Conservation (phyloP, 495 filamentous ascomycete species). For the Talaromyces liani region DNA sequence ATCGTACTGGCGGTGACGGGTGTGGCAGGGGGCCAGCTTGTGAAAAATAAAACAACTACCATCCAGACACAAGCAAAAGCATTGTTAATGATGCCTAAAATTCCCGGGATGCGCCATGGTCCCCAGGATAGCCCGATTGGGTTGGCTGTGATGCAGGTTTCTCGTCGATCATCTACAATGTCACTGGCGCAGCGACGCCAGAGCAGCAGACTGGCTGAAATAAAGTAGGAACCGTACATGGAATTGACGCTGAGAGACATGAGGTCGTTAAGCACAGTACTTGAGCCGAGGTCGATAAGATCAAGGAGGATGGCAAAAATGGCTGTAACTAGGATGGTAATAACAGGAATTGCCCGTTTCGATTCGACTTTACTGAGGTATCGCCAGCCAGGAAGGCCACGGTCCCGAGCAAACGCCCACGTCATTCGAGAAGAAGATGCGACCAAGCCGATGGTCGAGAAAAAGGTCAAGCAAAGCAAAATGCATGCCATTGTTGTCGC, state of each 20-base stretch:
- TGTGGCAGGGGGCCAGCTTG: constrained; percentile 36
- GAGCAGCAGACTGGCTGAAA: constrained; percentile 37
- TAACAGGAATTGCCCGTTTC: constrained; percentile 27
- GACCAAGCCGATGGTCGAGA: constrained; percentile 34
- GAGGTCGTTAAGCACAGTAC: constrained; percentile 39
- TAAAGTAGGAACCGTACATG: constrained; percentile 38
- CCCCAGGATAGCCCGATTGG: constrained; percentile 23
- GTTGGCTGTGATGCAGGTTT: background rate
- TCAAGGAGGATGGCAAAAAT: constrained; percentile 29
- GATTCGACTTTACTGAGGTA: constrained; percentile 30
- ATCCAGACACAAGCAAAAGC: constrained; percentile 17
- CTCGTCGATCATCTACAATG: constrained; percentile 18
- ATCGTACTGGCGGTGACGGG: constrained; percentile 25
- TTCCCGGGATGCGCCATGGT: constrained; percentile 31
- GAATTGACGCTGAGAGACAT: constrained; percentile 34
- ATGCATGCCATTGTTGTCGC: constrained; percentile 38
- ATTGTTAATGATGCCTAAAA: constrained; percentile 33
- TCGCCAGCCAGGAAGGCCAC: constrained; percentile 40
- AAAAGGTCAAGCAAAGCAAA: constrained; percentile 32
- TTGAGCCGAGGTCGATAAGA: constrained; percentile 39
- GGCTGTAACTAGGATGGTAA: constrained; percentile 31
- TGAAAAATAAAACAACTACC: constrained; percentile 31
- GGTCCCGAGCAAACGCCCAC: constrained; percentile 50
- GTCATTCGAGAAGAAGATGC: constrained; percentile 45
- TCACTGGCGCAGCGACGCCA: constrained; percentile 33